Conservation (phyloP, 148 eudicot genomes). For the Pharnaceum exiguum region DNA sequence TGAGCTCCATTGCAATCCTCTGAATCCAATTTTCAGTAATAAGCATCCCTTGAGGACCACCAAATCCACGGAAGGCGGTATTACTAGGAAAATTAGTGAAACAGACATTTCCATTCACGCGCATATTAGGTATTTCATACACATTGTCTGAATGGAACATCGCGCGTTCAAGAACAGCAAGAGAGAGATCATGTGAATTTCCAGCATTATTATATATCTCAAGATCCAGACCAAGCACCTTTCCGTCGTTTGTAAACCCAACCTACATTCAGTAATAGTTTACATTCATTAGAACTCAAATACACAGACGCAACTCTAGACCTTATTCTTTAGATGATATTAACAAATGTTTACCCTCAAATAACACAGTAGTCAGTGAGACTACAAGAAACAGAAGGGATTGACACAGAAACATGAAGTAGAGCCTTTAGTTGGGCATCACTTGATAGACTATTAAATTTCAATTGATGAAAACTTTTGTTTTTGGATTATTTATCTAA, state of each 20-base stretch:
- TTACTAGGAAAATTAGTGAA: slow-evolving; percentile 96
- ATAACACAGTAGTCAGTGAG: too few relatives aligned
- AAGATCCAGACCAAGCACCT: slow-evolving; percentile 87
- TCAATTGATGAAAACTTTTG: too few relatives aligned
- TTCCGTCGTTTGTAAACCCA: slow-evolving; percentile 84
- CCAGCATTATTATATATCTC: slow-evolving; percentile 90
- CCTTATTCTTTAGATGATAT: too few relatives aligned
- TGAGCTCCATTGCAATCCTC: slow-evolving; percentile 82
- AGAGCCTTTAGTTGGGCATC: too few relatives aligned
- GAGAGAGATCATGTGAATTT: slow-evolving; percentile 89
- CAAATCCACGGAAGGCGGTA: slow-evolving; percentile 97
- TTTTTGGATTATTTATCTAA: too few relatives aligned
- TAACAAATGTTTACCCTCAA: too few relatives aligned
- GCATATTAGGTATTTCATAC: slow-evolving; percentile 81
- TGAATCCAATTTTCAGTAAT: slow-evolving; percentile 96
- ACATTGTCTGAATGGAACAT: slow-evolving; percentile 97
- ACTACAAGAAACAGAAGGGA: too few relatives aligned
- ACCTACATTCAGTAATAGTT: slow-evolving; percentile 52
- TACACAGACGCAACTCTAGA: too few relatives aligned
- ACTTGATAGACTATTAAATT: too few relatives aligned
- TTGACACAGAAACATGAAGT: too few relatives aligned
- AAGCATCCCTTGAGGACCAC: slow-evolving; percentile 99
- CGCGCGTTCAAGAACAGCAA: slow-evolving; percentile 86
- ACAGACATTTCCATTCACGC: slow-evolving; percentile 78
- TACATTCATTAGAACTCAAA: not conserved